Evolutionary conservation across 495 filamentous ascomycete genomes (phyloP), one percentile per base, ranked within the genome.

Genomic region (Hypoxylon fragiforme): DNA sequence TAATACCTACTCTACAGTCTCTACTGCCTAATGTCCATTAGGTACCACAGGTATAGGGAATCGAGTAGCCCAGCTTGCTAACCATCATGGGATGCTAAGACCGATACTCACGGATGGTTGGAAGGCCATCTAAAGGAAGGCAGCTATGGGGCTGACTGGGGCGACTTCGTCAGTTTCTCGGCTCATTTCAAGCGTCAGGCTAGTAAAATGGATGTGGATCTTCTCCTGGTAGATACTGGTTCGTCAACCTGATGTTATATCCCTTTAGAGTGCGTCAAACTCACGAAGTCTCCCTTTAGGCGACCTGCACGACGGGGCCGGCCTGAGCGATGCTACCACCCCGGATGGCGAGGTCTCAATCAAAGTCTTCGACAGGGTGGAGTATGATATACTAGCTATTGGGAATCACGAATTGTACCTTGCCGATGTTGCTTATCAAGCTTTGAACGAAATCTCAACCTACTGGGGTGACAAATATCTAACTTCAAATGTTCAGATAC

Each of bases 131-230:
- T 94, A 16, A 84, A 86, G 68, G 87, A 92, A 72, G 76, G 81
- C 1, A 88, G 85, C 7, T 94, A 85, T 68, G 86, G 85, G 16
- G 88, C 87, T 24, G 89, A 94, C 65, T 91, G 89, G 84, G 89
- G 89, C n/a, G 89, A 94, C 66, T 92, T 91, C 69, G 79, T 91
- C 54, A 89, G 88, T 14, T 90, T 92, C 65, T 76, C 87, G n/a
- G 74, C 79, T 34, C 86, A 81, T 47, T 78, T 92, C 73, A 83
- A 81, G 31, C 79, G 83, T 49, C 82, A 79, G 66, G 85, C 86
- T 11, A 81, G 89, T 45, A 73, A 79, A 2, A 78, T 65, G 53
- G 85, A 82, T 12, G 78, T 79, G 14, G 89, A 94, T 67, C 69
- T 94, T 20, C 73, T 92, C n/a, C 73, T 94, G 3, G 76, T 92